phyloP scores from a whole-genome alignment of 1,284 basidiomycete species.

The Ceratobasidium sp. region DNA sequence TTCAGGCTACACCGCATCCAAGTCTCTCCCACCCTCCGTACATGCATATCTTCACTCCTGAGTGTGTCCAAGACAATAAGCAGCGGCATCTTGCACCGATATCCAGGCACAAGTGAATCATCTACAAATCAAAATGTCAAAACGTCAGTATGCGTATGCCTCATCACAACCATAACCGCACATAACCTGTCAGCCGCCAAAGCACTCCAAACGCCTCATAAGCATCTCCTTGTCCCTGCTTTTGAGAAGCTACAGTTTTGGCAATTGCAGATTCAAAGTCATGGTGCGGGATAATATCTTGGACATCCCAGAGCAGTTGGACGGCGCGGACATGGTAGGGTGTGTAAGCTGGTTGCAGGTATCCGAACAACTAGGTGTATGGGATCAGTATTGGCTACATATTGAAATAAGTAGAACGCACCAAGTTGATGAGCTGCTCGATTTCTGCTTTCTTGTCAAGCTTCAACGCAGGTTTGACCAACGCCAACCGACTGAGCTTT shows the following conservation, averaged over 20 bases:
- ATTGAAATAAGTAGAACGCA: slow-evolving; percentile 49
- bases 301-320: slow-evolving; percentile 86
- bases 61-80: slow-evolving; percentile 87
- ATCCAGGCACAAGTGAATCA: slow-evolving; percentile 82
- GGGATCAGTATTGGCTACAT: background rate
- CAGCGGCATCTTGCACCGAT: slow-evolving; percentile 84
- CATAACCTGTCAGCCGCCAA: slow-evolving; percentile 87
- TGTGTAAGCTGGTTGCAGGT: slow-evolving; percentile 72
- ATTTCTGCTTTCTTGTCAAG: slow-evolving; percentile 67
- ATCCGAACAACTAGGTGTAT: slow-evolving; percentile 70
- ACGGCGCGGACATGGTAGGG: slow-evolving; percentile 86
- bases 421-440: slow-evolving; percentile 66
- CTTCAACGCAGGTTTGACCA: slow-evolving; percentile 63
- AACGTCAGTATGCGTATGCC: slow-evolving; percentile 12
- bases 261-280: slow-evolving; percentile 83
- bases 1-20: slow-evolving; percentile 96
- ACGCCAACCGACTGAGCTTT: slow-evolving; percentile 63
- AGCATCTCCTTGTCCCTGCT: slow-evolving; percentile 56
- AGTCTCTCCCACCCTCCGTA: slow-evolving; percentile 85
- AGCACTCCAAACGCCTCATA: slow-evolving; percentile 92
- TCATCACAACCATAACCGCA: slow-evolving; percentile 5
- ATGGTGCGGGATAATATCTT: slow-evolving; percentile 67
- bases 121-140: slow-evolving; percentile 60
- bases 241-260: slow-evolving; percentile 66
- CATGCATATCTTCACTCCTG: slow-evolving; percentile 74